A percentile compares a stretch with the other conserved stretches of the same genome.
These are phyloP conservation scores for Clavispora phyllophila DNA, from an alignment of 805 yeast species.

Conservation along the genomic window DNA sequence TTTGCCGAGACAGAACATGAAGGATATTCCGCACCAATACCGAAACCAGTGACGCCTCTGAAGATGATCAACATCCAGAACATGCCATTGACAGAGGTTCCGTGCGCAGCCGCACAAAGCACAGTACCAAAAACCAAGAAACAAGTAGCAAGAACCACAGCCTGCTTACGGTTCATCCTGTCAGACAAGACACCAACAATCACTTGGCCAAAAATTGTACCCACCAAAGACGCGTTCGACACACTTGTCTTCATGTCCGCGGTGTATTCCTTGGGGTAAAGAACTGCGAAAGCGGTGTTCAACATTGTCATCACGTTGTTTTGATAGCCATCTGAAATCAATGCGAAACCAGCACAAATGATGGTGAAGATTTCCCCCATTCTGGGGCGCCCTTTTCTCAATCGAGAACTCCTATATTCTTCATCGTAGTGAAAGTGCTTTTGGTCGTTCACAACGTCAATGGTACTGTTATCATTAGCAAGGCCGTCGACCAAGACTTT, in stretches of 20 bases:
- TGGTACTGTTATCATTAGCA: background rate
- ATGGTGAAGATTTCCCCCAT: slow-evolving; percentile 39
- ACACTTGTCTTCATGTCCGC: slow-evolving; percentile 55
- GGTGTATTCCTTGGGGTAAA: slow-evolving; percentile 38
- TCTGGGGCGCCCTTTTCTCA: slow-evolving; percentile 19
- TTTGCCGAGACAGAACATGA: slow-evolving; percentile 64
- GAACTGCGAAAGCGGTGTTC: slow-evolving; percentile 49
- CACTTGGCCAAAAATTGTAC: slow-evolving; percentile 70
- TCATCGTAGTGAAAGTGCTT: slow-evolving; percentile 27
- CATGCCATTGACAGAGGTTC: slow-evolving; percentile 53
- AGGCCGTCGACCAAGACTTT: background rate
- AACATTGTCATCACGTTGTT: slow-evolving; percentile 70
- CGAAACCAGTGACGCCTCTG: slow-evolving; percentile 74
- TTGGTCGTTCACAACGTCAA: background rate
- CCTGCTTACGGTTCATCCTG: slow-evolving; percentile 63
- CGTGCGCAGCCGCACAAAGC: slow-evolving; percentile 68
- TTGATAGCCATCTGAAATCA: slow-evolving; percentile 74
- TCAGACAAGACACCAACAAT: slow-evolving; percentile 60
- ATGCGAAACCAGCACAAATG: slow-evolving; percentile 67
- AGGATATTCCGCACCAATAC: slow-evolving; percentile 75
- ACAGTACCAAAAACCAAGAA: slow-evolving; percentile 61
- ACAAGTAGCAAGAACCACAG: slow-evolving; percentile 60
- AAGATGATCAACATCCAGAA: slow-evolving; percentile 73
- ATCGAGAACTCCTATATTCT: slow-evolving; percentile 26
- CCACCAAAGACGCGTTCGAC: slow-evolving; percentile 63